Conservation (phyloP, 768 basidiomycete genomes). For the Pleurotus giganteus region DNA sequence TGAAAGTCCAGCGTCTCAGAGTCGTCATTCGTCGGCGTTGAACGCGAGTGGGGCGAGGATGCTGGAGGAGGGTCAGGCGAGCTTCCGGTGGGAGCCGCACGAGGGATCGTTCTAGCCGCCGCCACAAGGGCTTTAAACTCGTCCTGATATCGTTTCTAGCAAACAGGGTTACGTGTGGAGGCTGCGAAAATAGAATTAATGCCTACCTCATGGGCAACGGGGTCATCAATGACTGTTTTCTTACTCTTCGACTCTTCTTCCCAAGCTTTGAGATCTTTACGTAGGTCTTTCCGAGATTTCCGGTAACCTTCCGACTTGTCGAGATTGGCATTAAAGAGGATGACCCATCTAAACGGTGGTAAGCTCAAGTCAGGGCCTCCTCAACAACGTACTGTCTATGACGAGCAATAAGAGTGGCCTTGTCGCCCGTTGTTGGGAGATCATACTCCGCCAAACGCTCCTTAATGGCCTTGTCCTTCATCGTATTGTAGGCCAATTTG, state of each 20-base stretch:
- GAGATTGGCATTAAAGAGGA: slow-evolving; percentile 68
- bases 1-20: not conserved
- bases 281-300: slow-evolving; percentile 44
- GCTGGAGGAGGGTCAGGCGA: not conserved
- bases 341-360: slow-evolving; percentile 53
- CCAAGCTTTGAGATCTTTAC: slow-evolving; percentile 54
- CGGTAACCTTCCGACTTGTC: slow-evolving; percentile 49
- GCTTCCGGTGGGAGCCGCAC: not conserved
- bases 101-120: slow-evolving; percentile 25
- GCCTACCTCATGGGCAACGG: slow-evolving; percentile 37
- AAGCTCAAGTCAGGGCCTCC: not conserved
- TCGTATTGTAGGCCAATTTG: slow-evolving; percentile 60
- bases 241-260: slow-evolving; percentile 50
- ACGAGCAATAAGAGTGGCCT: slow-evolving; percentile 47
- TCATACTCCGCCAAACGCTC: slow-evolving; percentile 52
- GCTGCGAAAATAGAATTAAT: not conserved
- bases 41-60: slow-evolving; percentile 1
- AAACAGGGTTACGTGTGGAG: not conserved
- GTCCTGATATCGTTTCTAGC: slow-evolving; percentile 35
- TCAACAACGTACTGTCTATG: slow-evolving; percentile 50
- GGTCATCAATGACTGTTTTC: slow-evolving; percentile 37
- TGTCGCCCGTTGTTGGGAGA: slow-evolving; percentile 52
- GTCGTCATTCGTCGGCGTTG: not conserved
- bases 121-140: slow-evolving; percentile 39
- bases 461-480: slow-evolving; percentile 60